Conservation (phyloP, 371 early-diverging fungal genomes). For the Mucor mucedo region DNA sequence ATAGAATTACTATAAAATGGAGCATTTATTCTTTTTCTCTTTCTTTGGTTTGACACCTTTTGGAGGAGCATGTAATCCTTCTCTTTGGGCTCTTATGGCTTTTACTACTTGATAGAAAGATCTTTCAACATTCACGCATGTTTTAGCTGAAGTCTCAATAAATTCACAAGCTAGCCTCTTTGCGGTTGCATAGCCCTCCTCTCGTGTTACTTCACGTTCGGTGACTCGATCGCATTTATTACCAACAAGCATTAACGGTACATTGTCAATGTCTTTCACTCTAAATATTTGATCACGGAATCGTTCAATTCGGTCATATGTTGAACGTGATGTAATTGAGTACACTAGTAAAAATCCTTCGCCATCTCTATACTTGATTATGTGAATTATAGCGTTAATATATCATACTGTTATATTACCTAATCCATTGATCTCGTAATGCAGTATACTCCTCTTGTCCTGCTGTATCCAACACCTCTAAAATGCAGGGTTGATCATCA, state of each 20-base stretch:
- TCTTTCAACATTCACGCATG: slow-evolving; percentile 79
- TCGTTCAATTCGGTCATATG: slow-evolving; percentile 80
- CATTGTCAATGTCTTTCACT: slow-evolving; percentile 80
- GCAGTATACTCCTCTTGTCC: slow-evolving; percentile 91
- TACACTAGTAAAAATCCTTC: slow-evolving; percentile 90
- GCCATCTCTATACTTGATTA: slow-evolving; percentile 65
- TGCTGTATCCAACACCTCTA: slow-evolving; percentile 95
- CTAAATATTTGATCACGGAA: slow-evolving; percentile 83
- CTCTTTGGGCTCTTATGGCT: slow-evolving; percentile 60
- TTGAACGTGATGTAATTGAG: slow-evolving; percentile 82
- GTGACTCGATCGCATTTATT: slow-evolving; percentile 86
- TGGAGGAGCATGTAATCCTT: slow-evolving; percentile 29
- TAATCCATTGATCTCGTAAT: slow-evolving; percentile 94
- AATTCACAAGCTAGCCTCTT: slow-evolving; percentile 71
- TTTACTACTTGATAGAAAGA: slow-evolving; percentile 67
- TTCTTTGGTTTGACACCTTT: slow-evolving; percentile 33
- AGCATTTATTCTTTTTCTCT: slow-evolving; percentile 44
- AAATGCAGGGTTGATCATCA: slow-evolving; percentile 90
- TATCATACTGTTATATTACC: slow-evolving; percentile 11
- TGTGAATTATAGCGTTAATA: background rate
- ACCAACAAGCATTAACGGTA: slow-evolving; percentile 88
- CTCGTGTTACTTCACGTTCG: slow-evolving; percentile 74
- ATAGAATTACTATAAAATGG: slow-evolving; percentile 31
- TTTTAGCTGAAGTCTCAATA: slow-evolving; percentile 86
- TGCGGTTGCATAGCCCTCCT: slow-evolving; percentile 80